Percentiles rank a stretch among this genome's conserved stretches.
Evolutionary conservation across 2,329 filamentous ascomycete genomes (phyloP).

Genomic region (Penicillium oxalicum): DNA sequence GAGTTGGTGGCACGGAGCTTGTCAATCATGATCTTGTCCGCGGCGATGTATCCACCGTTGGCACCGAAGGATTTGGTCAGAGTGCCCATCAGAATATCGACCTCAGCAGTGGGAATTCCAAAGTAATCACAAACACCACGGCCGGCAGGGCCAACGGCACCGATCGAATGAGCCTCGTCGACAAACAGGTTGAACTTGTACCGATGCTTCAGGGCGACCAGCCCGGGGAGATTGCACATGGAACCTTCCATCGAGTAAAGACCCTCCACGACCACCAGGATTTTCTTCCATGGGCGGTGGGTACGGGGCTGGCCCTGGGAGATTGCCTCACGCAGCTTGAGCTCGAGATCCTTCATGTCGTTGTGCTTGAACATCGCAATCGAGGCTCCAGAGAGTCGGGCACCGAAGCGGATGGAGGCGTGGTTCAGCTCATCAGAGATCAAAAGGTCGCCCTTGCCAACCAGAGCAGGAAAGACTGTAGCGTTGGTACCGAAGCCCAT

Average conservation of each 20-base stretch:
- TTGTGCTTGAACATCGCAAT: slow-evolving; percentile 98
- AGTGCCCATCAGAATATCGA: slow-evolving; percentile 97
- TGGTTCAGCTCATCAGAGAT: slow-evolving; percentile 98
- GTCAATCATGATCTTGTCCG: slow-evolving; percentile 83
- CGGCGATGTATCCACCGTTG: slow-evolving; percentile 92
- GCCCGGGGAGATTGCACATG: slow-evolving; percentile 92
- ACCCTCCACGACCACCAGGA: slow-evolving; percentile 90
- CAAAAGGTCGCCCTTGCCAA: slow-evolving; percentile 87
- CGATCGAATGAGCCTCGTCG: slow-evolving; percentile 94
- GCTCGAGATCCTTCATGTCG: slow-evolving; percentile 82
- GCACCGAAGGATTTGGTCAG: slow-evolving; percentile 97
- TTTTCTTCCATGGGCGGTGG: slow-evolving; percentile 99
- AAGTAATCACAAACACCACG: slow-evolving; percentile 98
- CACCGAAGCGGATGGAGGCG: slow-evolving; percentile 91
- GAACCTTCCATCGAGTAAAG: slow-evolving; percentile 99
- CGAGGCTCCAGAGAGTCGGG: slow-evolving; percentile 87
- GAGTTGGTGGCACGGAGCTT: slow-evolving; percentile 83
- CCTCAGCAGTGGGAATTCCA: slow-evolving; percentile 74
- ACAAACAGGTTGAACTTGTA: slow-evolving; percentile 97
- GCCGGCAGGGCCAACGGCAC: slow-evolving; percentile 80
- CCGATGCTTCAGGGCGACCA: slow-evolving; percentile 80
- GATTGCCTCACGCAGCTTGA: slow-evolving; percentile 80
- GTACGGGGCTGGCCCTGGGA: slow-evolving; percentile 95
- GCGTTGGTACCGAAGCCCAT: slow-evolving; percentile 99
- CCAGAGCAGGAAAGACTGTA: slow-evolving; percentile 82